Evolutionary conservation across 2,329 filamentous ascomycete genomes (phyloP).

Genomic region (Chaetomium globosum): DNA sequence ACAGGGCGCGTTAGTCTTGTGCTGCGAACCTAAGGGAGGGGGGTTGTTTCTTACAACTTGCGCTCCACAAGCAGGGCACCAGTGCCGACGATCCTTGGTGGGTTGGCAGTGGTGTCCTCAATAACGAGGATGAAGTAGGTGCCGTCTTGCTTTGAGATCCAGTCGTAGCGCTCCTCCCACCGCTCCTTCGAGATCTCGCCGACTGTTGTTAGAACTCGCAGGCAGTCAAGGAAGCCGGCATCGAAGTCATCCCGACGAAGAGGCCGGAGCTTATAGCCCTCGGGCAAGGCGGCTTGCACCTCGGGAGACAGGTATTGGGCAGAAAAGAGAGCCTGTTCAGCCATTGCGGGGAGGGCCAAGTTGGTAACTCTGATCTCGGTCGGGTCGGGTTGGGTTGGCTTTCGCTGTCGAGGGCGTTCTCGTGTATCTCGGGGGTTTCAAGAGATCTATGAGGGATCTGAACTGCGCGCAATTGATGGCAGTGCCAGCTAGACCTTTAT

Average conservation of each 20-base stretch:
- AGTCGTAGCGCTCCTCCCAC: slow-evolving; percentile 80
- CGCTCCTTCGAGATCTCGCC: slow-evolving; percentile 77
- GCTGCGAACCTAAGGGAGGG: background rate
- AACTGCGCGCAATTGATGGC: background rate
- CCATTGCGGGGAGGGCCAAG: slow-evolving; percentile 37
- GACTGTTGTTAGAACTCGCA: slow-evolving; percentile 89
- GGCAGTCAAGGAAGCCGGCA: slow-evolving; percentile 83
- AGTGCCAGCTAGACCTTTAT: background rate
- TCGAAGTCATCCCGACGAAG: slow-evolving; percentile 77
- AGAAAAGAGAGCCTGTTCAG: slow-evolving; percentile 71
- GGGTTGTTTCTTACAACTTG: slow-evolving; percentile 70
- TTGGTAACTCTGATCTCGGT: background rate
- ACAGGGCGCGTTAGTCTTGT: slow-evolving; percentile 18
- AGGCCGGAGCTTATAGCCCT: slow-evolving; percentile 80
- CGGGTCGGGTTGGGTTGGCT: background rate
- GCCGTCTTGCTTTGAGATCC: slow-evolving; percentile 72
- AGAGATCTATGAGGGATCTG: background rate
- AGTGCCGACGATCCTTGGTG: slow-evolving; percentile 77
- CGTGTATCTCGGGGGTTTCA: background rate
- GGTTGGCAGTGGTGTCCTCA: slow-evolving; percentile 64
- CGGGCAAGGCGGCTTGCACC: slow-evolving; percentile 72
- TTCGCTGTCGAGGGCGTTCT: background rate
- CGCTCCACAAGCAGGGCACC: slow-evolving; percentile 88
- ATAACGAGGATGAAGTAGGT: slow-evolving; percentile 88
- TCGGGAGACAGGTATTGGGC: slow-evolving; percentile 73